Base-by-base conservation (phyloP, 2,329 filamentous ascomycete genomes). In the Stagonosporopsis vannaccii region DNA sequence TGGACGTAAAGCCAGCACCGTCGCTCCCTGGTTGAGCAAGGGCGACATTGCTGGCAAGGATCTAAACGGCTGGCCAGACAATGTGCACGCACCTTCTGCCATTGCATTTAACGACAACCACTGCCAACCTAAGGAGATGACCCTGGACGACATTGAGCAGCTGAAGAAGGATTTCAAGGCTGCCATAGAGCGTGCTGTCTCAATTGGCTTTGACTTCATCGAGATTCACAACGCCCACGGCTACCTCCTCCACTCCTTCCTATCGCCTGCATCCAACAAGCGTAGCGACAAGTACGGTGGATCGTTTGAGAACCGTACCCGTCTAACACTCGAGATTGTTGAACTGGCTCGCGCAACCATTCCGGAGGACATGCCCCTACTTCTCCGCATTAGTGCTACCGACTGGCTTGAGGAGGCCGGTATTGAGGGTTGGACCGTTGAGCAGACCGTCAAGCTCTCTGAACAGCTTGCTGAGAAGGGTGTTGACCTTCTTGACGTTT, bases 151-250 rank as follows among this genome's bases (percentile, higher is more conserved):
- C 47, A 93, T 96, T 60, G 79, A 85, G 63, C 75, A 79, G 3
- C 77, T 91, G 41, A 88, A 92, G 67, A 72, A 77, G 36, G 82
- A 82, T 9, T 95, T 85, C 77, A 85, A 80, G 4, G 82, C 82
- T 33, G 84, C 91, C 1, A 75, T 93, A 4, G 79, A 85, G 59
- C 74, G 80, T 28, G 70, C 79, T 4, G 46, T 82, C 6, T 70
- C 72, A 11, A 88, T 87, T 1, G 92, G 91, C 0, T 85, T 91
- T 44, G 91, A 96, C 70, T 84, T 87, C 7, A 87, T 96, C 56
- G 91, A 96, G 73, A 85, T 96, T 46, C 91, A 95, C 77, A 85
- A 83, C 63, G 91, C 90, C 0, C 91, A 95, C 67, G 90, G 91
- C 0, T 95, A 93, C 70, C 82, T 95, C 0, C 77, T 94, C 0